Base-by-base conservation (phyloP, 148 eudicot genomes). In the Silene latifolia region DNA sequence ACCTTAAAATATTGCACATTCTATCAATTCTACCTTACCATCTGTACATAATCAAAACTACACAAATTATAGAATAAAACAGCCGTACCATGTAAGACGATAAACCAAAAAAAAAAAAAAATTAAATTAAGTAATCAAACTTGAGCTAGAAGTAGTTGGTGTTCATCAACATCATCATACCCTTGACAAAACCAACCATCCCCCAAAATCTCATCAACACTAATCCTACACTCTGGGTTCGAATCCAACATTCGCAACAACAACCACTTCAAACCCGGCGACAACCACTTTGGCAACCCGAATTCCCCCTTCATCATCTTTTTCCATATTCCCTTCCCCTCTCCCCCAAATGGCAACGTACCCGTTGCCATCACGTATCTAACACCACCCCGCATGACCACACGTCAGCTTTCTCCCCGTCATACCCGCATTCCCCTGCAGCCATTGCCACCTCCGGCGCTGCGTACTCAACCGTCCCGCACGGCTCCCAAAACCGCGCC, bases 351-450 rank as follows among this genome's bases (percentile, higher is more conserved):
- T 42, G 98, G 98, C 32, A 93, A 25, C 67, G 81, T 85, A 12
- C 98, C 98, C 5, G 98, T 88, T n/a, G 63, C 82, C 1, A 93
- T 21, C 0, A 93, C 96, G 51, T 72, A 93, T n/a, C n/a, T 27
- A 93, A 79, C 7, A 93, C 85, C 21, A 93, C 79, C 17, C 98
- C 98, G 54, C 98, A 93, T 1, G 96, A 89, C 98, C 98, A 93
- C 0, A 90, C 76, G 44, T 93, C 98, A 5, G 85, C 85, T 78
- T 85, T 88, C 5, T 87, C 88, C 2, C 96, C 96, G 15, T 90
- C 86, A 71, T 93, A 93, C 4, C 98, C 96, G 10, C 74, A 39
- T 62, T 66, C 85, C 39, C 86, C 89, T 4, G 80, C 84, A 3
- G 80, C 85, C 4, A 89, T 81, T 13, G 70, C 71, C 53, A 93